These are phyloP conservation scores for Eremochloa ophiuroides DNA, from an alignment of 176 grass and related monocot genomes.

Conservation along the genomic window DNA sequence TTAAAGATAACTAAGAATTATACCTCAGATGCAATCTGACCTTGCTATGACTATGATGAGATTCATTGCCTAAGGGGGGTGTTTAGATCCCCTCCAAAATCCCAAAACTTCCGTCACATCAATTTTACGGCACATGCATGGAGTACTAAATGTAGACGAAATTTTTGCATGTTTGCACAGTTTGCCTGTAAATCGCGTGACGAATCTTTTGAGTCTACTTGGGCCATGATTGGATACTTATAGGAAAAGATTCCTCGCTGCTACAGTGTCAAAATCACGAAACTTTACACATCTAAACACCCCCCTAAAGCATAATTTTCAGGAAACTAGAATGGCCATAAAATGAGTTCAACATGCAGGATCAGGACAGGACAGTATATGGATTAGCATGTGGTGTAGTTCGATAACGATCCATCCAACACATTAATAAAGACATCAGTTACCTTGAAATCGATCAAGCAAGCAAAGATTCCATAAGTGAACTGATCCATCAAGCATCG, in stretches of 20 bases:
- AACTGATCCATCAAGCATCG: background rate
- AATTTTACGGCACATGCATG: too few species aligned
- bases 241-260: too few species aligned
- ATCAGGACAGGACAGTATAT: background rate
- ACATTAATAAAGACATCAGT: background rate
- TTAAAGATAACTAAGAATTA: background rate
- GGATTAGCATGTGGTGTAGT: background rate
- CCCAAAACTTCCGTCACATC: too few species aligned
- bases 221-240: too few species aligned
- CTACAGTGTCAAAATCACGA: too few species aligned
- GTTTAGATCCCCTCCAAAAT: too few species aligned
- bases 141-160: too few species aligned
- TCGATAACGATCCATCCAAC: background rate
- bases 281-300: too few species aligned
- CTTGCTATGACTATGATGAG: background rate
- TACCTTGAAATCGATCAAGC: background rate
- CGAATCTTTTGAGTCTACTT: too few species aligned
- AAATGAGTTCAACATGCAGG: background rate
- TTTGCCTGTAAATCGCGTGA: too few species aligned
- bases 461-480: background rate
- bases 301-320: background rate
- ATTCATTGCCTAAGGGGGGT: background rate
- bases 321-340: background rate
- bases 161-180: too few species aligned
- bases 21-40: background rate